phyloP scores from a whole-genome alignment of 257 asterid genomes.

The Agastache rugosa region DNA sequence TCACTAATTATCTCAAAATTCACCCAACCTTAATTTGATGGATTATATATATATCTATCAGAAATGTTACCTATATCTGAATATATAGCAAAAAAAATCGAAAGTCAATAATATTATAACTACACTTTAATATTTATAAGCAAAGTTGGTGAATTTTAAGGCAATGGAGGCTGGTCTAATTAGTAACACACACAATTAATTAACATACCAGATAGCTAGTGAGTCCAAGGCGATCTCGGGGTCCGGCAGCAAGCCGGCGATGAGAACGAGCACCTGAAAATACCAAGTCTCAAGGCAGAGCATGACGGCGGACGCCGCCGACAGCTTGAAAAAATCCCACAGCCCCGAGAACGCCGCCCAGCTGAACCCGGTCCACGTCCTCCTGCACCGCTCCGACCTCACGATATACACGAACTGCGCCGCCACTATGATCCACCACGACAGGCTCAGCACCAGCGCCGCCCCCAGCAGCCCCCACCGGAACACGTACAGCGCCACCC shows the following conservation, averaged over 20 bases:
- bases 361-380: slow-evolving; percentile 68
- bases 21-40: too few relatives aligned
- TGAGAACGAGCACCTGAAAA: slow-evolving; percentile 51
- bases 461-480: slow-evolving; percentile 65
- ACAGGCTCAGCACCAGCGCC: slow-evolving; percentile 54
- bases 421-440: slow-evolving; percentile 68
- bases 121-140: too few relatives aligned
- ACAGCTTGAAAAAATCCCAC: slow-evolving; percentile 59
- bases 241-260: slow-evolving; percentile 61
- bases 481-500: slow-evolving; percentile 55
- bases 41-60: too few relatives aligned
- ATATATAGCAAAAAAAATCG: too few relatives aligned
- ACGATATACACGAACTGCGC: slow-evolving; percentile 62
- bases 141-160: too few relatives aligned
- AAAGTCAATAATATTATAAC: too few relatives aligned
- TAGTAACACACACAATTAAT: not conserved
- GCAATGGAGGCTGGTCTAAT: too few relatives aligned
- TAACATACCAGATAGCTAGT: slow-evolving; percentile 57
- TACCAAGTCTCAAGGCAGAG: slow-evolving; percentile 72
- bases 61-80: too few relatives aligned
- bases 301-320: slow-evolving; percentile 70
- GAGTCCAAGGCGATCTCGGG: slow-evolving; percentile 66
- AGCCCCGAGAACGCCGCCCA: slow-evolving; percentile 56
- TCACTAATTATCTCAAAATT: too few relatives aligned
- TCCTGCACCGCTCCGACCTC: slow-evolving; percentile 43